These are phyloP conservation scores for Sporopachydermia cereana DNA, from an alignment of 1,139 yeast species.

Conservation along the genomic window DNA sequence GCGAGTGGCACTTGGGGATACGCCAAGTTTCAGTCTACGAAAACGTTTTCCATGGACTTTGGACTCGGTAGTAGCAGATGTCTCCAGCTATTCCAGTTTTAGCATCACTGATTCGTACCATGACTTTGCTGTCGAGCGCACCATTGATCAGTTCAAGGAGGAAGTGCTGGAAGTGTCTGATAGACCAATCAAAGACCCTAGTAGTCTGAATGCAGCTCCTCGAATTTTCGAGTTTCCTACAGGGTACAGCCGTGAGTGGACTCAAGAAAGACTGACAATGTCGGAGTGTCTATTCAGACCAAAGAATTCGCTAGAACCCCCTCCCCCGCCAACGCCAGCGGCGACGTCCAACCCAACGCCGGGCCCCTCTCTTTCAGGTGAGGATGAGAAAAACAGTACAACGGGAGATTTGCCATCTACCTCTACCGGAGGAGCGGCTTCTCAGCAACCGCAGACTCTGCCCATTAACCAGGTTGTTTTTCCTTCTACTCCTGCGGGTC, in stretches of 20 bases:
- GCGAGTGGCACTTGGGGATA: neutral
- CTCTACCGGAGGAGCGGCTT: slow-evolving; percentile 13
- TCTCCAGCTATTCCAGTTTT: neutral
- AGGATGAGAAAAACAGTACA: slow-evolving; percentile 16
- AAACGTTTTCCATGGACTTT: slow-evolving; percentile 5
- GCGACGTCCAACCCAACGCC: slow-evolving; percentile 8
- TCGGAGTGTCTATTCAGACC: slow-evolving; percentile 65
- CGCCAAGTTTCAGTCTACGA: neutral
- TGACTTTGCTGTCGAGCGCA: slow-evolving; percentile 19
- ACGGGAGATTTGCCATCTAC: slow-evolving; percentile 22
- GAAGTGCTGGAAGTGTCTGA: slow-evolving; percentile 36
- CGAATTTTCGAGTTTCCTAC: slow-evolving; percentile 78
- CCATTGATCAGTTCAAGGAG: slow-evolving; percentile 54
- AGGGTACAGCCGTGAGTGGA: slow-evolving; percentile 41
- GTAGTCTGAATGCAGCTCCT: slow-evolving; percentile 16
- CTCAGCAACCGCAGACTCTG: neutral
- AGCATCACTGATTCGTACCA: slow-evolving; percentile 32
- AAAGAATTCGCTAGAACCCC: slow-evolving; percentile 17
- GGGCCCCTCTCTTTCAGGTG: too few relatives aligned
- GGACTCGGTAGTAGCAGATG: neutral
- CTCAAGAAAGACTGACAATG: slow-evolving; percentile 51
- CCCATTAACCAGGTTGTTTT: slow-evolving; percentile 3
- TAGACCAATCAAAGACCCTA: slow-evolving; percentile 27
- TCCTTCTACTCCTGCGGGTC: slow-evolving; percentile 3
- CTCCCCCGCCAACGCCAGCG: slow-evolving; percentile 10